Base-by-base conservation (phyloP, 2,329 filamentous ascomycete species). In the Setomelanomma holmii region DNA sequence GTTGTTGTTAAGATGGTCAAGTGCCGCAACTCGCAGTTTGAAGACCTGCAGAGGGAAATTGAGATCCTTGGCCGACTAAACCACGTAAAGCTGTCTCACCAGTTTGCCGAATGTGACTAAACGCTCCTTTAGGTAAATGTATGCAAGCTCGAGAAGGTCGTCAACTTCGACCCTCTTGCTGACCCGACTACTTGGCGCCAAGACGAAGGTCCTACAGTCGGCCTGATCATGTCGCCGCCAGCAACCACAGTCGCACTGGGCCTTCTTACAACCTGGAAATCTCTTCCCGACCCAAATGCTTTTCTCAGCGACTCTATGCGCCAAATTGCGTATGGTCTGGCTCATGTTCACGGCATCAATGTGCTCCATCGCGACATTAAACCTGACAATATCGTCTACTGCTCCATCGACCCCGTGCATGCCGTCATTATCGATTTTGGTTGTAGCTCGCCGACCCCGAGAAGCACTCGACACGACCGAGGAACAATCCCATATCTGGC, bases 1-100 rank as follows among this genome's bases (percentile, higher is more conserved):
- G 48, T 50, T n/a, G 48, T 24, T 17, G 48, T 45, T 41, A 50
- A 50, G n/a, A 50, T 50, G 40, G 21, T 50, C 24, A 50, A 44
- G 45, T 50, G 48, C 17, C 40, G 21, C 40, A 6, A 5, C 21
- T 22, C 45, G 24, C 24, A 30, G 12, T 30, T 30, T 12, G 12
- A 12, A 7, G 24, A 30, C 24, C 24, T 30, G 6, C 24, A 12
- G 7, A 30, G 12, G 12, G 24, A 30, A 30, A 30, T 30, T 12
- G 12, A 30, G 12, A 30, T 30, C 12, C 6, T 30, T 7, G 24
- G 24, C 24, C 24, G 24, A 7, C 24, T 30, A 7, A 30, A 30
- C 12, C 24, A 30, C 24, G 24, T 30, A n/a, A 30, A 12, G 24
- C 12, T 30, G 24, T 12, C 24, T 6, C 6, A 7, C 24, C 7